phyloP scores from a whole-genome alignment of 768 basidiomycete species.

The Tricholoma terreum region DNA sequence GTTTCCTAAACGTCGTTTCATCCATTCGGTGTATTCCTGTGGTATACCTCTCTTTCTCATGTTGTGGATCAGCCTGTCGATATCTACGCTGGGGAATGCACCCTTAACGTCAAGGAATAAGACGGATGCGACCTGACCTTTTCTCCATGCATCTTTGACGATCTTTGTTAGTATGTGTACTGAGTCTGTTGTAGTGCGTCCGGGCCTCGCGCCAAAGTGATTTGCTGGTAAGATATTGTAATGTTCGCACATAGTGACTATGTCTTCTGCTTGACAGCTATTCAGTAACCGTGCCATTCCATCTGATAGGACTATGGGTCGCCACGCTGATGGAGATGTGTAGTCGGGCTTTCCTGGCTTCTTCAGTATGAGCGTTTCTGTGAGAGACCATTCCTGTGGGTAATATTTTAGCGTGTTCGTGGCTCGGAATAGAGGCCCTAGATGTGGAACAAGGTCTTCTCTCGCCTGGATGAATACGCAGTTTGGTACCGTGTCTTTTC shows the following conservation, averaged over 20 bases:
- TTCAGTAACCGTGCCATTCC: not conserved
- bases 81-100: not conserved
- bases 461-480: not conserved
- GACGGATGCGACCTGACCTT: conserved; percentile 17
- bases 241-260: not conserved
- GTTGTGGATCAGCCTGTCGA: not conserved
- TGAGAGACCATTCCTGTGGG: not conserved
- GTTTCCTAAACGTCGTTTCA: not conserved
- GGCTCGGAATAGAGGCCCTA: not conserved
- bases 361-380: not conserved
- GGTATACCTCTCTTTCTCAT: not conserved
- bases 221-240: not conserved
- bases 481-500: not conserved
- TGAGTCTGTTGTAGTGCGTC: conserved; percentile 29
- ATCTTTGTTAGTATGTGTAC: conserved; percentile 26
- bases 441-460: not conserved
- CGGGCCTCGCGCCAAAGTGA: conserved; percentile 30
- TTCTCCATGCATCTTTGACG: conserved; percentile 34
- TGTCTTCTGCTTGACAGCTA: not conserved
- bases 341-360: not conserved
- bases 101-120: conserved; percentile 30
- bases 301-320: not conserved
- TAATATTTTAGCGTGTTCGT: not conserved
- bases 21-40: conserved; percentile 9
- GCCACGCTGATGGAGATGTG: not conserved